These are phyloP conservation scores for Alternaria novae-zelandiae DNA, from an alignment of 2,329 filamentous ascomycete genomes.

Conservation along the genomic window DNA sequence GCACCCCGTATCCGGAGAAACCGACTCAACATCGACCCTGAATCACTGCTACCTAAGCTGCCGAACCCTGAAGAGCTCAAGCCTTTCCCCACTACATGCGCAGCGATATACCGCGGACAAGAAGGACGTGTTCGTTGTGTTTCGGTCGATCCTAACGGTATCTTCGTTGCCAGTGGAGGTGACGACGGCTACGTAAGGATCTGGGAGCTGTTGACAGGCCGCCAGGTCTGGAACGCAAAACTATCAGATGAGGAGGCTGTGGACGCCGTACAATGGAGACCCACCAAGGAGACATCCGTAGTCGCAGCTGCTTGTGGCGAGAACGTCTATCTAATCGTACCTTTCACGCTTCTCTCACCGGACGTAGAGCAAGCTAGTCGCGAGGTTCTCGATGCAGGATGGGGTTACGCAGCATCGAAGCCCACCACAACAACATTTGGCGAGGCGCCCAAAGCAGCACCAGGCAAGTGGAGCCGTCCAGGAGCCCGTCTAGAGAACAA, in stretches of 20 bases:
- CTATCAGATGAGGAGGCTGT: conserved; percentile 80
- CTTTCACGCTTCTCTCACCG: conserved; percentile 68
- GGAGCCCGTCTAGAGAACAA: conserved; percentile 74
- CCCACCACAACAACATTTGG: conserved; percentile 58
- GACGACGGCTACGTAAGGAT: conserved; percentile 92
- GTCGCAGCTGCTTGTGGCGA: conserved; percentile 86
- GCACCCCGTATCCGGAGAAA: conserved; percentile 91
- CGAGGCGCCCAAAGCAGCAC: conserved; percentile 71
- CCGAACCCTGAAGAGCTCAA: conserved; percentile 92
- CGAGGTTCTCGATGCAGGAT: conserved; percentile 84
- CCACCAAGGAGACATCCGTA: conserved; percentile 78
- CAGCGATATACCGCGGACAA: conserved; percentile 86
- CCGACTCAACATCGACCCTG: conserved; percentile 95
- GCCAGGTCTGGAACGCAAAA: conserved; percentile 84
- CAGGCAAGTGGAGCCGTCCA: conserved; percentile 84
- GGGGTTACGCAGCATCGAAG: conserved; percentile 82
- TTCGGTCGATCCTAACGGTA: conserved; percentile 82
- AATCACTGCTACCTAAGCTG: conserved; percentile 88
- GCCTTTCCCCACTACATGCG: conserved; percentile 90
- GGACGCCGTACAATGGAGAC: conserved; percentile 88
- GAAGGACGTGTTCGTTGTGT: conserved; percentile 85
- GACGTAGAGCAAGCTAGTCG: conserved; percentile 76
- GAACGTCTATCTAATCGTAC: conserved; percentile 83
- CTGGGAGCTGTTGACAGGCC: conserved; percentile 85
- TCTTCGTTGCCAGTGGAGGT: conserved; percentile 88